Base-by-base conservation (phyloP, 306 rosid species). In the Malus sieversii region DNA sequence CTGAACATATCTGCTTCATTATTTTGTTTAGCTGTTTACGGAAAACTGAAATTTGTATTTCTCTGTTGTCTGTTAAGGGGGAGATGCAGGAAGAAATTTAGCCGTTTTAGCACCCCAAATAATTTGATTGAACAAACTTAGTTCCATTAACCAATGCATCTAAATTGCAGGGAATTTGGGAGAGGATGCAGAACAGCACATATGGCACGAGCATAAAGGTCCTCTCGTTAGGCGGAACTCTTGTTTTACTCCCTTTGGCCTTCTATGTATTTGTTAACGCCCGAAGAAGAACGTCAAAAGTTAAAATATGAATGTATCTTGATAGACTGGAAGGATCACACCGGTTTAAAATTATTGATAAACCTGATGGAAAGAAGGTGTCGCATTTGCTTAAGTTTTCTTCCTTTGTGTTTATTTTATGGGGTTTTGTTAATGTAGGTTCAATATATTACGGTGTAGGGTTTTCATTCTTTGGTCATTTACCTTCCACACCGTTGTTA, bases 271-370 rank as follows among this genome's bases (percentile, higher is more conserved):
- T 85, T 88, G 90, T 85, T 69, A 87, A 87, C 83, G 84, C 82
- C 30, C 89, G 88, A 80, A 88, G 96, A 87, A 91, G 91, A 88
- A 83, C 82, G 68, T 88, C 30, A 20, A 94, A 94, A 85, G 76
- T 88, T 82, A 94, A 94, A 81, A 74, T 85, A 72, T 91, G 76
- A 86, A 73, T 13, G n/a, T 27, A 46, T 59, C 68, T 65, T 65
- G 64, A 42, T 51, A 19, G 53, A 16, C 46, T 73, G 73, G 45
- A 55, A 70, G 78, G 68, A 66, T 32, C 75, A 11, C 76, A 68
- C 66, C 1, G 53, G 32, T 72, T 70, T 27, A 72, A 38, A 75
- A 60, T 11, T 42, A 32, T 72, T 46, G 71, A 29, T 53, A 53
- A 80, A 77, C 58, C 71, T 69, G 10, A 76, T 60, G 45, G 77